phyloP scores from a whole-genome alignment of 78 protist genomes.

The Dictyostelium discoideum region DNA sequence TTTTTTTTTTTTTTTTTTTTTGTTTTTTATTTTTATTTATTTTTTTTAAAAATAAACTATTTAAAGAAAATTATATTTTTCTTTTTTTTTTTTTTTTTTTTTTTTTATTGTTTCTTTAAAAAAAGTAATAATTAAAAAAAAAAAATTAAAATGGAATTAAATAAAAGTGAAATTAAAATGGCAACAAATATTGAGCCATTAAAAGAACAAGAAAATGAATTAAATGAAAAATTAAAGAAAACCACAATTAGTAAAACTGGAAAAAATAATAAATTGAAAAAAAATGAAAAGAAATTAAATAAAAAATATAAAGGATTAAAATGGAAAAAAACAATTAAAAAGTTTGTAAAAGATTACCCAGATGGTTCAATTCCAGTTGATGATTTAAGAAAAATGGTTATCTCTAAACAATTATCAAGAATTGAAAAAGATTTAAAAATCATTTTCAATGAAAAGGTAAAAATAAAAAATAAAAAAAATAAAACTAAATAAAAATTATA shows the following conservation, averaged over 20 bases:
- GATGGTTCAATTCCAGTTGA: not conserved
- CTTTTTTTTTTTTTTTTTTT: not conserved
- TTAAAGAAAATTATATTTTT: not conserved
- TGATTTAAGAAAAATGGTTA: not conserved
- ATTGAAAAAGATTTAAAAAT: not conserved
- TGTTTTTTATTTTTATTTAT: too few species aligned
- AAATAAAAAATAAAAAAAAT: not conserved
- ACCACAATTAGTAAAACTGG: not conserved
- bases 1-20: too few species aligned
- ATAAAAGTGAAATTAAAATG: not conserved
- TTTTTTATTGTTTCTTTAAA: too few species aligned
- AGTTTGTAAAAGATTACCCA: not conserved
- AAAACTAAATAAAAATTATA: not conserved
- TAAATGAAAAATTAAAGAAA: not conserved
- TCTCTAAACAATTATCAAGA: not conserved
- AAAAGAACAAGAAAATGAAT: not conserved
- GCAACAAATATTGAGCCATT: not conserved
- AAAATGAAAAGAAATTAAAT: not conserved
- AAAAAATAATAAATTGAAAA: not conserved
- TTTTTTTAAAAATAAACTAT: not conserved
- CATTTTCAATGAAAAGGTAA: not conserved
- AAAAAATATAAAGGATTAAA: constrained; percentile 10
- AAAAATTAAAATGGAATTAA: not conserved
- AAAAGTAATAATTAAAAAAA: not conserved
- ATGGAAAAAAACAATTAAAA: constrained; percentile 18